A percentile compares a stretch with the other conserved stretches of the same genome.
Conservation (phyloP, 2,329 filamentous ascomycete genomes). For the Botrytis aclada region DNA sequence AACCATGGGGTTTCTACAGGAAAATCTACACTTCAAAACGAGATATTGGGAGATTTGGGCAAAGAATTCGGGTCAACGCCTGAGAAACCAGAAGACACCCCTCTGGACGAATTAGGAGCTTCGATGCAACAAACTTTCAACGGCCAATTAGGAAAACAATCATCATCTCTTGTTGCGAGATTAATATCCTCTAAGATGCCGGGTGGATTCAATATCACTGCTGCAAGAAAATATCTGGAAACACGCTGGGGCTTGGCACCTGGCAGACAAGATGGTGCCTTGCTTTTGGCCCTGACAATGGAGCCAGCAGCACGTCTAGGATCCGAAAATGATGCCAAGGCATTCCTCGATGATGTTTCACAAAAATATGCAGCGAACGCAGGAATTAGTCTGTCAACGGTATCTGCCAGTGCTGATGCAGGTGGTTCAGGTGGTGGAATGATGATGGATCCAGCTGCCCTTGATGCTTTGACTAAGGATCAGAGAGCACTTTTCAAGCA, state of each 20-base stretch:
- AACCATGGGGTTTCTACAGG: slow-evolving; percentile 50
- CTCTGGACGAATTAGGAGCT: slow-evolving; percentile 89
- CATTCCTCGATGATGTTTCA: slow-evolving; percentile 81
- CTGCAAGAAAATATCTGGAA: slow-evolving; percentile 92
- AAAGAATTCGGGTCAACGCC: slow-evolving; percentile 98
- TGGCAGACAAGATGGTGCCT: slow-evolving; percentile 86
- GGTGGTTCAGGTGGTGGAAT: slow-evolving; percentile 74
- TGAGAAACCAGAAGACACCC: slow-evolving; percentile 97
- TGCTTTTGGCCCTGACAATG: slow-evolving; percentile 86
- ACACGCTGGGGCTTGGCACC: slow-evolving; percentile 84
- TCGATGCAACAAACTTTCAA: slow-evolving; percentile 99
- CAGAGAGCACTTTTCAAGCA: slow-evolving; percentile 97
- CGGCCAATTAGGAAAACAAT: slow-evolving; percentile 95
- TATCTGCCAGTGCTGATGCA: slow-evolving; percentile 69
- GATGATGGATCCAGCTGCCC: slow-evolving; percentile 99
- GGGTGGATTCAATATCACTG: slow-evolving; percentile 97
- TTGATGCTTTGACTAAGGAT: slow-evolving; percentile 96
- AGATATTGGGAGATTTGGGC: slow-evolving; percentile 94
- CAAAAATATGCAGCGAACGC: slow-evolving; percentile 85
- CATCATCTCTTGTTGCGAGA: slow-evolving; percentile 85
- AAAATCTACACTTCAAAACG: slow-evolving; percentile 97
- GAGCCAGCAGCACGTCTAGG: slow-evolving; percentile 86
- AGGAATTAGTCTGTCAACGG: slow-evolving; percentile 78
- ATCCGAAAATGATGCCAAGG: slow-evolving; percentile 87
- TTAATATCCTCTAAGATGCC: slow-evolving; percentile 99